These are phyloP conservation scores for Cerrena zonata DNA, from an alignment of 1,284 basidiomycete species.

Conservation along the genomic window DNA sequence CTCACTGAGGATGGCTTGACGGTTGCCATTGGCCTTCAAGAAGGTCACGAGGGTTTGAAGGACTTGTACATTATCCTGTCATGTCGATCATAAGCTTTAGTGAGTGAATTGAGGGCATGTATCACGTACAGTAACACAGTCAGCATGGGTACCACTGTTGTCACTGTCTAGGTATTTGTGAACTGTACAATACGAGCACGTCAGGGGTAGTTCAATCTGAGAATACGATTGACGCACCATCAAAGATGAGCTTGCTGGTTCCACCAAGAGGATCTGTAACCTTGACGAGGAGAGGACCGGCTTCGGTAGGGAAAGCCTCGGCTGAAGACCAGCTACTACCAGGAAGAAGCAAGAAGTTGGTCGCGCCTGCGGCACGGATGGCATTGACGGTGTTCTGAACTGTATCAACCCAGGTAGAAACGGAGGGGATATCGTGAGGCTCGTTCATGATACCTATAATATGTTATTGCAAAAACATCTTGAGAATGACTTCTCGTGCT, in stretches of 20 bases:
- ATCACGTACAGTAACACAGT: slow-evolving; percentile 36
- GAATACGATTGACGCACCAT: slow-evolving; percentile 29
- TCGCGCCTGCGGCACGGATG: slow-evolving; percentile 43
- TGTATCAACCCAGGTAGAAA: slow-evolving; percentile 39
- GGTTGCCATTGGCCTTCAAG: slow-evolving; percentile 43
- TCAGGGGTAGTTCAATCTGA: slow-evolving; percentile 1
- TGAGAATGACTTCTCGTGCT: slow-evolving; percentile 11
- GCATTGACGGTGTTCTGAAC: slow-evolving; percentile 47
- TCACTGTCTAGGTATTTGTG: slow-evolving; percentile 61
- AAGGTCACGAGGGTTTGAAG: slow-evolving; percentile 41
- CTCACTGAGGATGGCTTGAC: slow-evolving; percentile 54
- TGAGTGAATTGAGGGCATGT: background rate
- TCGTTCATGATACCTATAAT: slow-evolving; percentile 48
- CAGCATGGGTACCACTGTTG: slow-evolving; percentile 49
- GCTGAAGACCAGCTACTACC: slow-evolving; percentile 41
- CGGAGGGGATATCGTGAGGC: slow-evolving; percentile 41
- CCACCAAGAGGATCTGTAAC: slow-evolving; percentile 52
- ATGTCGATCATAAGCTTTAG: background rate
- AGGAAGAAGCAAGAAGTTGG: slow-evolving; percentile 43
- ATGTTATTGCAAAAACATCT: slow-evolving; percentile 1
- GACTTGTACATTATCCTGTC: slow-evolving; percentile 40
- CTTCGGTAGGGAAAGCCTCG: slow-evolving; percentile 44
- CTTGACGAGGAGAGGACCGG: slow-evolving; percentile 43
- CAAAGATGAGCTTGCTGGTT: slow-evolving; percentile 49
- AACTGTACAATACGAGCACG: slow-evolving; percentile 28